Percentiles rank a stretch among this genome's conserved stretches.
These are phyloP conservation scores for Xylaria sp. DNA, from an alignment of 2,329 filamentous ascomycete species.

Conservation along the genomic window DNA sequence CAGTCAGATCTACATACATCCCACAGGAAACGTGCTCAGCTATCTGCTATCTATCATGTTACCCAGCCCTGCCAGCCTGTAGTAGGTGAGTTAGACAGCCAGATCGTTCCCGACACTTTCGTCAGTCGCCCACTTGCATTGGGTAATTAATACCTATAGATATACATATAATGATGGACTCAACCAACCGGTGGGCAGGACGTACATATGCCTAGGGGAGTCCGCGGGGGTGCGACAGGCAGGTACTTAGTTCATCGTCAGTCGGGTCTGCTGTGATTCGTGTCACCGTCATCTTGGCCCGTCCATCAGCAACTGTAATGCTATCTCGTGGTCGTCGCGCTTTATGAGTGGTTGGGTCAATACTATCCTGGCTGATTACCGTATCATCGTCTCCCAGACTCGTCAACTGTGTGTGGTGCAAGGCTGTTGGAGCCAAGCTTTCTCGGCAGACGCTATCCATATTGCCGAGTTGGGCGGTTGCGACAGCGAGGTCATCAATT, in stretches of 20 bases:
- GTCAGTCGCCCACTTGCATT: not conserved
- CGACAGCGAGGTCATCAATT: conserved; percentile 1
- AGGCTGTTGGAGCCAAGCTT: conserved; percentile 26
- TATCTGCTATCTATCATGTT: not conserved
- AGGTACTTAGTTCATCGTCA: not conserved
- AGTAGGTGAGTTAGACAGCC: no score
- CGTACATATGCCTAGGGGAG: not conserved
- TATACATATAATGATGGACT: no score
- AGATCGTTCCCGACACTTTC: not conserved
- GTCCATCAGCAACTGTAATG: conserved; percentile 9
- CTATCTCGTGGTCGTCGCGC: conserved; percentile 23
- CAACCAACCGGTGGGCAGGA: not conserved
- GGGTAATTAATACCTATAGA: not conserved
- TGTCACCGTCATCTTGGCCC: conserved; percentile 10
- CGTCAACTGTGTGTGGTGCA: conserved; percentile 18
- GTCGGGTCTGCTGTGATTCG: not conserved
- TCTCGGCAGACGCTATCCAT: conserved; percentile 25
- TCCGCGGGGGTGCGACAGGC: not conserved
- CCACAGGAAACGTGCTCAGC: not conserved
- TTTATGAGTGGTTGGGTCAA: conserved; percentile 26
- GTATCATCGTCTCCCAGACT: conserved; percentile 22
- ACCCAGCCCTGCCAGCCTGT: not conserved
- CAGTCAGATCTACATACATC: not conserved
- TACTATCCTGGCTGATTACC: conserved; percentile 26
- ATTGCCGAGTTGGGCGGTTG: conserved; percentile 12